A percentile compares a stretch with the other conserved stretches of the same genome.
These are phyloP conservation scores for Geranium rotundifolium DNA, from an alignment of 345 rosid species.

Conservation along the genomic window DNA sequence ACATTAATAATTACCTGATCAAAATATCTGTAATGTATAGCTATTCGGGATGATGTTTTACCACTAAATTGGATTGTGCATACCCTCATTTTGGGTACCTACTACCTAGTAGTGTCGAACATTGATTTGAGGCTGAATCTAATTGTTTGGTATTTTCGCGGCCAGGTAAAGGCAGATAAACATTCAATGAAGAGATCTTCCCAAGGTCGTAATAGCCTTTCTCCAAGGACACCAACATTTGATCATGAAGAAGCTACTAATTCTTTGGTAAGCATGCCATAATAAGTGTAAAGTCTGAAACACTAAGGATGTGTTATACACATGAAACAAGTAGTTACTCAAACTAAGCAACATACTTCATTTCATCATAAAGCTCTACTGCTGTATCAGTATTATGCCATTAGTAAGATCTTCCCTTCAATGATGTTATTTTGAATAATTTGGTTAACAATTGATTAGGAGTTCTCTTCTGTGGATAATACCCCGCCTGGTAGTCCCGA, in stretches of 20 bases:
- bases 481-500: slow-evolving; percentile 50
- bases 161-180: slow-evolving; percentile 76
- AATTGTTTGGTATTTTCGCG: slow-evolving; percentile 1
- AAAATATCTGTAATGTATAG: neutral
- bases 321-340: too few species aligned
- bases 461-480: slow-evolving; percentile 48
- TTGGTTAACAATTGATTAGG: slow-evolving; percentile 24
- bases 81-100: too few species aligned
- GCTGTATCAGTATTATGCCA: too few species aligned
- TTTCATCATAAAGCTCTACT: too few species aligned
- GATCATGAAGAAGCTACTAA: slow-evolving; percentile 50
- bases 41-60: too few species aligned
- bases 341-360: too few species aligned
- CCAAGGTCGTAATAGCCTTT: slow-evolving; percentile 28
- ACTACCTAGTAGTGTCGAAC: too few species aligned
- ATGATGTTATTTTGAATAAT: too few species aligned
- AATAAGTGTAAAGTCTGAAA: neutral
- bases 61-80: too few species aligned
- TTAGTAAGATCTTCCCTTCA: neutral
- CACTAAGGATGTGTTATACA: too few species aligned
- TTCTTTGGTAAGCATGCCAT: slow-evolving; percentile 40
- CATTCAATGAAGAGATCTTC: slow-evolving; percentile 25
- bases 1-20: neutral
- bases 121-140: too few species aligned
- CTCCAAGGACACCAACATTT: slow-evolving; percentile 38